Evolutionary conservation across 352 stramenopile species (phyloP).

Genomic region (Phytophthora ohioensis): DNA sequence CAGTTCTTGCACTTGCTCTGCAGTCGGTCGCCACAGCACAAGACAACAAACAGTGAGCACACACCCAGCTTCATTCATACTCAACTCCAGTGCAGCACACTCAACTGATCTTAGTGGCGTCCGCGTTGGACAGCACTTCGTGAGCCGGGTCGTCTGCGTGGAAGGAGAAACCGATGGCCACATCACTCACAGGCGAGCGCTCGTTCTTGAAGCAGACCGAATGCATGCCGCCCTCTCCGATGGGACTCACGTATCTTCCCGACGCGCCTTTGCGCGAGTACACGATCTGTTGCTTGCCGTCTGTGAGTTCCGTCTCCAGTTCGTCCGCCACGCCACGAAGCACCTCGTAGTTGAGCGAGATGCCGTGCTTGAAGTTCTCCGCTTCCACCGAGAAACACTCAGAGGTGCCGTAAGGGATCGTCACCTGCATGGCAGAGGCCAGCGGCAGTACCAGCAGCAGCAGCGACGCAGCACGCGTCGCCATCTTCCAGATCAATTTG

Average conservation of each 20-base stretch:
- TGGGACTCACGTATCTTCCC: conserved; percentile 63
- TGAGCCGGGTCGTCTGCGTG: conserved; percentile 86
- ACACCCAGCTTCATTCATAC: not conserved
- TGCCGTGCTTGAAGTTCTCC: conserved; percentile 78
- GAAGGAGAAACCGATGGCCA: conserved; percentile 89
- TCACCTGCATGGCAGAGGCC: conserved; percentile 55
- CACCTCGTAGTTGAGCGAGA: conserved; percentile 90
- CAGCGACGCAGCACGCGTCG: conserved; percentile 1
- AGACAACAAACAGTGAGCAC: conserved; percentile 1
- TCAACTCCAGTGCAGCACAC: conserved; percentile 14
- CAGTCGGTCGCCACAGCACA: not conserved
- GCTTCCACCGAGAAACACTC: conserved; percentile 85
- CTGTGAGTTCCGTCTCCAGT: conserved; percentile 72
- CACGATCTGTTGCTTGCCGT: conserved; percentile 63
- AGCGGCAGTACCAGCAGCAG: conserved; percentile 32
- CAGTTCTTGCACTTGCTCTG: conserved; percentile 88
- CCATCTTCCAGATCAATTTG: conserved; percentile 13
- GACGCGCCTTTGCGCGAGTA: conserved; percentile 64
- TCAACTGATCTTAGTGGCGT: conserved; percentile 90
- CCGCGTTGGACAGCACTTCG: conserved; percentile 89
- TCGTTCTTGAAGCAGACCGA: conserved; percentile 85
- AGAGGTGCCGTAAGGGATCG: conserved; percentile 44
- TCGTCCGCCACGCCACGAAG: conserved; percentile 74
- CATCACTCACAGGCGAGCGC: conserved; percentile 60
- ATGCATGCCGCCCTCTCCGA: conserved; percentile 66